Percentiles rank a stretch among this genome's conserved stretches.
Conservation (phyloP, 2,329 filamentous ascomycete genomes). For the Fusarium begoniae region DNA sequence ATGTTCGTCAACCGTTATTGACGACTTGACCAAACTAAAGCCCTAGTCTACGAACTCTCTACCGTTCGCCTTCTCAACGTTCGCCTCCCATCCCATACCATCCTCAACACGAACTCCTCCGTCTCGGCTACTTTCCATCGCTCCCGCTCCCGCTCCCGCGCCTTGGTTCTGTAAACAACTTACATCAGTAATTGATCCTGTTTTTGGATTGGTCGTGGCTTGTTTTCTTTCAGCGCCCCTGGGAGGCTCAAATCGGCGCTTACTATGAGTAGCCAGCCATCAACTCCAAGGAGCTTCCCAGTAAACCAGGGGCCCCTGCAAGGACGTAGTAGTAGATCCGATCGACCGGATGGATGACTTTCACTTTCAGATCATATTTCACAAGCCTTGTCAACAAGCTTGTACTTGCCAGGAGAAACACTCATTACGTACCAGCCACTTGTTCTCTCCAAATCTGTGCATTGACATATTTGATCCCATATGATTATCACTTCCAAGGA, state of each 20-base stretch:
- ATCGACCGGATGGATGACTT: slow-evolving; percentile 33
- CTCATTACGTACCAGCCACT: background rate
- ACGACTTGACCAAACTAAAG: background rate
- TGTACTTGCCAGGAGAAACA: background rate
- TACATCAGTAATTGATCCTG: background rate
- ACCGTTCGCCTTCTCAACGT: slow-evolving; percentile 33
- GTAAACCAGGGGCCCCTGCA: slow-evolving; percentile 29
- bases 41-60: background rate
- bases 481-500: background rate
- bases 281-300: slow-evolving; percentile 24
- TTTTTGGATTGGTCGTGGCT: slow-evolving; percentile 8
- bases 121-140: slow-evolving; percentile 1
- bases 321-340: slow-evolving; percentile 28
- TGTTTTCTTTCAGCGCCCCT: slow-evolving; percentile 15
- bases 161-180: background rate
- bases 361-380: slow-evolving; percentile 22
- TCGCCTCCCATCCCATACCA: slow-evolving; percentile 16
- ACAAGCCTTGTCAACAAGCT: slow-evolving; percentile 4
- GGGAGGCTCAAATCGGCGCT: slow-evolving; percentile 39
- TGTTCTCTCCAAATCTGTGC: background rate
- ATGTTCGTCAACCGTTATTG: background rate
- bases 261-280: slow-evolving; percentile 28
- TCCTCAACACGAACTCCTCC: slow-evolving; percentile 17
- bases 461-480: background rate
- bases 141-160: slow-evolving; percentile 27